phyloP scores from a whole-genome alignment of 371 early-diverging fungal species.

The Mortierella sp. region DNA sequence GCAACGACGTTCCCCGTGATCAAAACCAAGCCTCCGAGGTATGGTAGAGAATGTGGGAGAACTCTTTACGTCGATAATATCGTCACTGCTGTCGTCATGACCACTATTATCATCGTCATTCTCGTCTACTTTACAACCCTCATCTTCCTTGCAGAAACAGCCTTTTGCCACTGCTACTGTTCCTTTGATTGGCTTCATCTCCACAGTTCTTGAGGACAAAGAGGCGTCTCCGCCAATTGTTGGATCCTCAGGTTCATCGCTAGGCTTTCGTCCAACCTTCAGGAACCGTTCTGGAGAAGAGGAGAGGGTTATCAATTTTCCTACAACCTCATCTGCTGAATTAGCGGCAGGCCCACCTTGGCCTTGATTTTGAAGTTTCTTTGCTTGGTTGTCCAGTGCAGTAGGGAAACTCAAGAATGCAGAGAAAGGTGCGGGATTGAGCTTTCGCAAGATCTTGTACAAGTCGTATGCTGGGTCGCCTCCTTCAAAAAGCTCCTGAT shows the following conservation, averaged over 20 bases:
- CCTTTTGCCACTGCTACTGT: conserved; percentile 72
- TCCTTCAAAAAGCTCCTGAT: conserved; percentile 7
- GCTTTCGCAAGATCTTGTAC: conserved; percentile 76
- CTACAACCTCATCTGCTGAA: conserved; percentile 9
- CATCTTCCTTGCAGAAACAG: conserved; percentile 60
- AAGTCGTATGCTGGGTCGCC: conserved; percentile 61
- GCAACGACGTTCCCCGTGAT: not conserved
- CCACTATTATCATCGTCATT: conserved; percentile 44
- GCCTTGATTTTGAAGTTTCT: not conserved
- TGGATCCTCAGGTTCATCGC: conserved; percentile 13
- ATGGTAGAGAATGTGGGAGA: no score
- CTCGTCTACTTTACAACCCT: conserved; percentile 44
- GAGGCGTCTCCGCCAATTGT: not conserved
- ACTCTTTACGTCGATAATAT: not conserved
- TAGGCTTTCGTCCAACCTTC: conserved; percentile 60
- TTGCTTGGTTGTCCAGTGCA: conserved; percentile 5
- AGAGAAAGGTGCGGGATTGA: conserved; percentile 93
- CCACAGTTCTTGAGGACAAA: conserved; percentile 60
- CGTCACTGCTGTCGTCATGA: conserved; percentile 1
- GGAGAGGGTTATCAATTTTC: conserved; percentile 57
- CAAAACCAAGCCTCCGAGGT: no score
- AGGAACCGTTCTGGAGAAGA: conserved; percentile 94
- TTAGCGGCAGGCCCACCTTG: not conserved
- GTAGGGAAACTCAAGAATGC: conserved; percentile 71
- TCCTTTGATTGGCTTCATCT: conserved; percentile 98